A percentile compares a stretch with the other conserved stretches of the same genome.
Evolutionary conservation across 768 basidiomycete genomes (phyloP).

Genomic region (Boletales sp.): DNA sequence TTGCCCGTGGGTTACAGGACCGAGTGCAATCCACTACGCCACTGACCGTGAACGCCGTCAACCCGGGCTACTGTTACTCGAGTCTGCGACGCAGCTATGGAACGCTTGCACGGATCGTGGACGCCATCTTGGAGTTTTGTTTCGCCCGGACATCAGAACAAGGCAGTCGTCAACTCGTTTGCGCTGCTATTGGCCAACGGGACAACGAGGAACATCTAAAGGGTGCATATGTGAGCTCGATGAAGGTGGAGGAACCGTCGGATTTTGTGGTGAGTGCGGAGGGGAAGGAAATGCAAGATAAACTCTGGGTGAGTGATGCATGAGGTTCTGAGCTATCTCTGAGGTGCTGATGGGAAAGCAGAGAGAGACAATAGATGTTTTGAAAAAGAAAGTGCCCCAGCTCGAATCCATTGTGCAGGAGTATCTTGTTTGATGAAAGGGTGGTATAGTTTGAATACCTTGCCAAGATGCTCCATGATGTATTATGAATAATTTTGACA

Average conservation of each 20-base stretch:
- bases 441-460: too few relatives aligned
- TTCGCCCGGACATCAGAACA: conserved; percentile 25
- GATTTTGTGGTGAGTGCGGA: conserved; percentile 32
- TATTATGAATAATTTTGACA: too few relatives aligned
- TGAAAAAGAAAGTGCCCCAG: conserved; percentile 10
- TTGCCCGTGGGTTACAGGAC: conserved; percentile 26
- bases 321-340: too few relatives aligned
- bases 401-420: conserved; percentile 10
- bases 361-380: conserved; percentile 21
- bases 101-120: background rate
- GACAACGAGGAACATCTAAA: conserved; percentile 19
- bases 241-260: conserved; percentile 22
- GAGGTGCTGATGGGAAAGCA: background rate
- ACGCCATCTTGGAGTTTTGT: conserved; percentile 4
- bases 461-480: too few relatives aligned
- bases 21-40: conserved; percentile 16
- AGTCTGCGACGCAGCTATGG: conserved; percentile 12
- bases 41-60: conserved; percentile 22
- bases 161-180: conserved; percentile 35
- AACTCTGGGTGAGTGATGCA: conserved; percentile 30
- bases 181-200: conserved; percentile 24
- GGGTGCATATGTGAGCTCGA: conserved; percentile 16
- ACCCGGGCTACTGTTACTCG: conserved; percentile 33
- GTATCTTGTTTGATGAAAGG: conserved; percentile 5
- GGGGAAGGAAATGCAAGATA: conserved; percentile 27